These are phyloP conservation scores for Melastoma malabathricum DNA, from an alignment of 345 rosid genomes.

Conservation along the genomic window DNA sequence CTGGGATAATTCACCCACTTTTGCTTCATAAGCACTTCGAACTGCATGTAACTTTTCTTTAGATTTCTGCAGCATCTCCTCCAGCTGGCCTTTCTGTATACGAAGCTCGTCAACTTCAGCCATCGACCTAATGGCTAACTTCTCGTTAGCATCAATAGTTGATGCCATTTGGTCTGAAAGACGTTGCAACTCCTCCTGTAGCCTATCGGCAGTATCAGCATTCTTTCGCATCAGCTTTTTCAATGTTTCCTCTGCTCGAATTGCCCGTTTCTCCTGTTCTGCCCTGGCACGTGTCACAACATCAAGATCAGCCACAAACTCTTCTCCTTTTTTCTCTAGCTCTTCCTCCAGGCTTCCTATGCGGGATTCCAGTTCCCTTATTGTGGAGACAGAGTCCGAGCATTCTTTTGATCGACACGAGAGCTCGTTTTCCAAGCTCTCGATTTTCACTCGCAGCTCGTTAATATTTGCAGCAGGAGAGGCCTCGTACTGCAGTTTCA, in stretches of 20 bases:
- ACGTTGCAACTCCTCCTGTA: conserved; percentile 70
- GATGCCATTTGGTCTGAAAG: conserved; percentile 69
- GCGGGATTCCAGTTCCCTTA: conserved; percentile 35
- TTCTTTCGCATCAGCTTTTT: conserved; percentile 55
- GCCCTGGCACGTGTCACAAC: conserved; percentile 40
- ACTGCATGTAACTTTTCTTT: conserved; percentile 35
- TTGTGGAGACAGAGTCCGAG: conserved; percentile 32
- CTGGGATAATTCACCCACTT: conserved; percentile 30
- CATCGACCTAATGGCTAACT: conserved; percentile 63
- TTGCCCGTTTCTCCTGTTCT: conserved; percentile 79
- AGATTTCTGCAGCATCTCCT: conserved; percentile 47
- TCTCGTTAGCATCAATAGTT: conserved; percentile 68
- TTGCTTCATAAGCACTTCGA: conserved; percentile 36
- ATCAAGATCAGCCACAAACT: conserved; percentile 54
- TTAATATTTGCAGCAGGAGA: conserved; percentile 28
- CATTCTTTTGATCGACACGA: conserved; percentile 27
- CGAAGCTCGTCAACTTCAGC: conserved; percentile 54
- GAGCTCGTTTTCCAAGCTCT: conserved; percentile 36
- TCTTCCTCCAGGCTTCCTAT: conserved; percentile 56
- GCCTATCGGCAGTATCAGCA: conserved; percentile 58
- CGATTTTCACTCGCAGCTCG: conserved; percentile 37
- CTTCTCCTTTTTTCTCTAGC: conserved; percentile 40
- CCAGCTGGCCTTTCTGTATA: conserved; percentile 44
- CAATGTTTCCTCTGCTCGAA: conserved; percentile 70
- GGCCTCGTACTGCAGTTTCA: conserved; percentile 63